Evolutionary conservation across 1,284 basidiomycete species (phyloP).

Genomic region (Chondrostereum purpureum): DNA sequence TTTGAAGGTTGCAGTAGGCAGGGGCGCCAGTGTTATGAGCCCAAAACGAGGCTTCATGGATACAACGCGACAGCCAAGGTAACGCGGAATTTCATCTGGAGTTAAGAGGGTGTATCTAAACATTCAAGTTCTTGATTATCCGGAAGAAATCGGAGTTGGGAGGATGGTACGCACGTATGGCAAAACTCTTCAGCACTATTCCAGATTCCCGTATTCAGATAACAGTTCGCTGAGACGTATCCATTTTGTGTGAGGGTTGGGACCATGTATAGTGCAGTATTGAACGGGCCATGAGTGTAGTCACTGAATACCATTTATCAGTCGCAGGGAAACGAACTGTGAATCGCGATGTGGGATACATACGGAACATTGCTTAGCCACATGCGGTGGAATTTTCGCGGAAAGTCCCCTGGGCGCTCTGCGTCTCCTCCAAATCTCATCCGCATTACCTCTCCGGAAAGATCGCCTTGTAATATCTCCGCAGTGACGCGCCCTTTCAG

Average conservation of each 20-base stretch:
- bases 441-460: slow-evolving; percentile 21
- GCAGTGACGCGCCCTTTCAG: slow-evolving; percentile 18
- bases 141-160: too few relatives aligned
- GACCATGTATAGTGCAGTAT: slow-evolving; percentile 21
- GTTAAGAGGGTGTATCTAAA: slow-evolving; percentile 27
- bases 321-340: background rate
- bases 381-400: too few relatives aligned
- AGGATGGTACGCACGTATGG: too few relatives aligned
- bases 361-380: slow-evolving; percentile 26
- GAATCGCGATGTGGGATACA: too few relatives aligned
- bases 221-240: slow-evolving; percentile 23
- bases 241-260: slow-evolving; percentile 22
- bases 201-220: slow-evolving; percentile 25
- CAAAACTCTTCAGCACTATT: slow-evolving; percentile 22
- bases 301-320: slow-evolving; percentile 21
- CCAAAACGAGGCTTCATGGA: slow-evolving; percentile 13
- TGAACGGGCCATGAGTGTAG: slow-evolving; percentile 28
- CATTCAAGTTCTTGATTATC: too few relatives aligned
- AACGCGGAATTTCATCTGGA: slow-evolving; percentile 22
- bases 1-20: slow-evolving; percentile 20
- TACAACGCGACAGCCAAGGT: slow-evolving; percentile 21
- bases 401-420: slow-evolving; percentile 20
- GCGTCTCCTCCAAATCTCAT: slow-evolving; percentile 18
- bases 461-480: slow-evolving; percentile 17
- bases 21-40: slow-evolving; percentile 11